Base-by-base conservation (phyloP, 257 asterid species). In the Solanum medicagineum region DNA sequence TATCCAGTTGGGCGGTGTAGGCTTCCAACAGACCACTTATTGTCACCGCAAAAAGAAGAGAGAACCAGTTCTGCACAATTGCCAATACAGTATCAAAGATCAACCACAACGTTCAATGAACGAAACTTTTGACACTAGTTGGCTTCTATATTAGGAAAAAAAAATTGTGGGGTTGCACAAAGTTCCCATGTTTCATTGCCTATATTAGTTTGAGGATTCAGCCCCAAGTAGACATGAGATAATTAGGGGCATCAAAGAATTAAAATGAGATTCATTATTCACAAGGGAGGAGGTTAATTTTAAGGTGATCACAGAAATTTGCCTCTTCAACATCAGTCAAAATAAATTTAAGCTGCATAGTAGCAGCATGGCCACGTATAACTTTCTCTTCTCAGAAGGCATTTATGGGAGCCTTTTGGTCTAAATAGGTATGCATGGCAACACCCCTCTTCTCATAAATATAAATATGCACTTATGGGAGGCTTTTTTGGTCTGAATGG, bases 1-100 rank as follows among this genome's bases (percentile, higher is more conserved):
- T 95, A 84, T 97, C 99, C 32, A 97, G 98, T 91, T 97, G 99
- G 42, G 98, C 96, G 2, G 98, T 95, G 91, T 93, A 93, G 53
- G 98, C 98, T 91, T 97, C 99, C 95, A 97, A 89, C 87, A 97
- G 86, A 65, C 98, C 98, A 60, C 94, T 95, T 47, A 90, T 80
- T 3, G 88, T 94, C 88, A 95, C 98, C 74, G 99, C 98, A 24
- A 95, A 89, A 16, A 97, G 84, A 84, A 97, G 94, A 65, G 98
- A 92, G 87, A 90, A 87, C 97, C 98, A 93, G 56, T 94, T 93
- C 98, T 97, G 98, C 95, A 92, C 1, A 87, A 51, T 81, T 71
- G 42, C 80, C 62, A 65, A 69, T 16, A 85, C 54, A 15, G 47
- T 13, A 47, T n/a, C 22, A 69, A 56, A 71, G 80, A 79, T 69